Evolutionary conservation across 2,329 filamentous ascomycete genomes (phyloP).

Genomic region (Trichophaea hybrida): DNA sequence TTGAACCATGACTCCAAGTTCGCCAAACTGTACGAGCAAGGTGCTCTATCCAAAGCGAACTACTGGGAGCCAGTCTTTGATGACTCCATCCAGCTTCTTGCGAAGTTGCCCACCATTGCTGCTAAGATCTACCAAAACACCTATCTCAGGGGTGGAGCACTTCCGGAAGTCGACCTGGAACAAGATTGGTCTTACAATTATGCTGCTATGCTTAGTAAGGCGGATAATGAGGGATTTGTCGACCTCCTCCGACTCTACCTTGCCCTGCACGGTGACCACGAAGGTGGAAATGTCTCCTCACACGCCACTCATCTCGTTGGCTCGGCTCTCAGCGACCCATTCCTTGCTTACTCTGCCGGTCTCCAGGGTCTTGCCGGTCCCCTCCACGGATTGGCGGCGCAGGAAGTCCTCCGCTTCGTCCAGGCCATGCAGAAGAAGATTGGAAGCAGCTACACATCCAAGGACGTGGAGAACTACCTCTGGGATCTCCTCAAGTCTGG

Average conservation of each 20-base stretch:
- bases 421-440: slow-evolving; percentile 87
- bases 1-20: slow-evolving; percentile 91
- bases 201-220: slow-evolving; percentile 85
- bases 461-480: slow-evolving; percentile 76
- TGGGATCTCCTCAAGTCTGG: slow-evolving; percentile 89
- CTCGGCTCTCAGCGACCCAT: slow-evolving; percentile 84
- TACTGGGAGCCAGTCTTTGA: slow-evolving; percentile 99
- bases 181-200: slow-evolving; percentile 99
- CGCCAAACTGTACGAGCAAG: slow-evolving; percentile 80
- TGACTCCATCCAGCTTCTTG: slow-evolving; percentile 81
- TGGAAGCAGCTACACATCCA: slow-evolving; percentile 58
- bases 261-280: slow-evolving; percentile 92
- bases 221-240: slow-evolving; percentile 84
- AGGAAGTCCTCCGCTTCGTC: slow-evolving; percentile 95
- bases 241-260: slow-evolving; percentile 88
- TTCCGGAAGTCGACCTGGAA: slow-evolving; percentile 62
- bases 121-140: slow-evolving; percentile 95
- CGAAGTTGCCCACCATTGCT: slow-evolving; percentile 90
- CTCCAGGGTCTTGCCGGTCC: slow-evolving; percentile 92
- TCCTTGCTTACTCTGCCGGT: slow-evolving; percentile 89
- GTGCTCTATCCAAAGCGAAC: slow-evolving; percentile 72
- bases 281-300: slow-evolving; percentile 93
- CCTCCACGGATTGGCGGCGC: slow-evolving; percentile 79
- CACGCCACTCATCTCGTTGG: slow-evolving; percentile 92
- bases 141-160: slow-evolving; percentile 56